Percentiles rank a stretch among this genome's conserved stretches.
Conservation (phyloP, 148 eudicot species). For the Vaccinium corymbosum region DNA sequence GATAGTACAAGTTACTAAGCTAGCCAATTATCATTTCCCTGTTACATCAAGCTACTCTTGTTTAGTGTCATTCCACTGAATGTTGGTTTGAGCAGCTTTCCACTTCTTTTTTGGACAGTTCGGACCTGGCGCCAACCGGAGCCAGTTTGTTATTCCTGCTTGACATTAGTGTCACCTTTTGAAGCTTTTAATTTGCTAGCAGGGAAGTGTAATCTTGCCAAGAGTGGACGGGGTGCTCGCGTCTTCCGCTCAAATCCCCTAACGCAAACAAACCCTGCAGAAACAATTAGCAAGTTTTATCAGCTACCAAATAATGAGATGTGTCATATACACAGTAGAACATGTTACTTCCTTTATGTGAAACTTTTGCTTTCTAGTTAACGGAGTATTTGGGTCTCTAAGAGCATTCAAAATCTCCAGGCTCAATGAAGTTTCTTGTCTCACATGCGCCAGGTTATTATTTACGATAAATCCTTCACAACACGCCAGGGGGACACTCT, state of each 20-base stretch:
- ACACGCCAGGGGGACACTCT: not conserved
- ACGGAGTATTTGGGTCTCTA: not conserved
- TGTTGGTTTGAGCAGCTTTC: not conserved
- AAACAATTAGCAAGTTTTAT: not conserved
- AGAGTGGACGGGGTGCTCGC: constrained; percentile 67
- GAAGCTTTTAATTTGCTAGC: constrained; percentile 47
- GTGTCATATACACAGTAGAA: not conserved
- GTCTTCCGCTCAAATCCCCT: constrained; percentile 68
- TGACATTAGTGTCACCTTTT: constrained; percentile 27
- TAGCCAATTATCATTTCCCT: not conserved
- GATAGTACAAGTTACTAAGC: constrained; percentile 3
- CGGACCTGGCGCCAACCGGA: not conserved
- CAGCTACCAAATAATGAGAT: not conserved
- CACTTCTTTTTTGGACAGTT: not conserved
- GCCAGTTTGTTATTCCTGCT: not conserved
- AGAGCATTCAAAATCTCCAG: not conserved
- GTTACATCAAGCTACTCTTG: not conserved
- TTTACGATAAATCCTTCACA: not conserved
- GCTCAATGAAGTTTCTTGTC: not conserved
- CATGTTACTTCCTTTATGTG: not conserved
- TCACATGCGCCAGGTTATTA: not conserved
- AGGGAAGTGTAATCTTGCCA: constrained; percentile 77
- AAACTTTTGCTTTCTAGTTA: not conserved
- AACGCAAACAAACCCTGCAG: constrained; percentile 36
- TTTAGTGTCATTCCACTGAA: not conserved